These are phyloP conservation scores for Candolleomyces efflorescens DNA, from an alignment of 768 basidiomycete genomes.

Conservation along the genomic window DNA sequence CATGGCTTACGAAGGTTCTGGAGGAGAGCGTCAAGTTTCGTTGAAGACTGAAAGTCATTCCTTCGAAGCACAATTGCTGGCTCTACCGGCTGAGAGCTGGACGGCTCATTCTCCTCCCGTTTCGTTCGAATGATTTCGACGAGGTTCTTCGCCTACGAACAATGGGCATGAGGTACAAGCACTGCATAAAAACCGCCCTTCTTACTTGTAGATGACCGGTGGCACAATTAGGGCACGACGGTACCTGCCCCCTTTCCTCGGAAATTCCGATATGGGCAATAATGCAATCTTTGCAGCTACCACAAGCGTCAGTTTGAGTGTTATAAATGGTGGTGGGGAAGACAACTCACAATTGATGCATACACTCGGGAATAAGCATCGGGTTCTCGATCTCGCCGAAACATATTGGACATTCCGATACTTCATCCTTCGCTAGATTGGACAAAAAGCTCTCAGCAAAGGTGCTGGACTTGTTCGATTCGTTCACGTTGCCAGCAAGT, in stretches of 20 bases:
- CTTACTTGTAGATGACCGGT: slow-evolving; percentile 60
- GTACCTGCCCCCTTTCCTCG: slow-evolving; percentile 64
- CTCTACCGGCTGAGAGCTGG: slow-evolving; percentile 31
- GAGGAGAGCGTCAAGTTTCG: slow-evolving; percentile 84
- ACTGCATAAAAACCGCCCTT: neutral
- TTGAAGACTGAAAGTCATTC: slow-evolving; percentile 86
- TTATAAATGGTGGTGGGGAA: neutral
- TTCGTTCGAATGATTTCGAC: slow-evolving; percentile 54
- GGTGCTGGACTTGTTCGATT: slow-evolving; percentile 27
- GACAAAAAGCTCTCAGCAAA: slow-evolving; percentile 67
- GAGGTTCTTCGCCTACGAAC: slow-evolving; percentile 48
- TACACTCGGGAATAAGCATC: slow-evolving; percentile 67
- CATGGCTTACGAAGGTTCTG: slow-evolving; percentile 58
- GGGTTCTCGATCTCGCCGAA: slow-evolving; percentile 72
- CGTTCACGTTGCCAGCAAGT: slow-evolving; percentile 38
- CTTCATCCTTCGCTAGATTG: slow-evolving; percentile 50
- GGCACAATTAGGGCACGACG: slow-evolving; percentile 78
- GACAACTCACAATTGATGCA: slow-evolving; percentile 65
- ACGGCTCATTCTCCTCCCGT: slow-evolving; percentile 13
- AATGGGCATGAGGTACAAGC: neutral
- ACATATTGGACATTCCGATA: slow-evolving; percentile 75
- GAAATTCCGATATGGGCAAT: slow-evolving; percentile 65
- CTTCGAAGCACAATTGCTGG: slow-evolving; percentile 57
- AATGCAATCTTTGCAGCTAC: slow-evolving; percentile 86
- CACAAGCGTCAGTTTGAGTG: neutral